phyloP scores from a whole-genome alignment of 2,329 filamentous ascomycete species.

The Alternaria conjuncta region DNA sequence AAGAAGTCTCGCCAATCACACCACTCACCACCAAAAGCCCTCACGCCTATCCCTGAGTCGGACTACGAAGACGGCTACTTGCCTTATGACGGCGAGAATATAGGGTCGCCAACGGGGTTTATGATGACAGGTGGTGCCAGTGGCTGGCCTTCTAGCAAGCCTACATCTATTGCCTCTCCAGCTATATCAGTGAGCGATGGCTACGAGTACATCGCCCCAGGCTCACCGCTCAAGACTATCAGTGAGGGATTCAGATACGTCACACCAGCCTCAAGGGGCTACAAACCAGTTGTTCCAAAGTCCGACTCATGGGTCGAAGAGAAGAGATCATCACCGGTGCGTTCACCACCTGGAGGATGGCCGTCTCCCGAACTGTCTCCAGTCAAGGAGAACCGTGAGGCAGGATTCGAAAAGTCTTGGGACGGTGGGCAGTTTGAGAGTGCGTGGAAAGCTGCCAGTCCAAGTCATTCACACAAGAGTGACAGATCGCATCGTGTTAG shows the following conservation, averaged over 20 bases:
- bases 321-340: constrained; percentile 1
- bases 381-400: not conserved
- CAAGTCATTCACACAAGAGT: not conserved
- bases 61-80: constrained; percentile 14
- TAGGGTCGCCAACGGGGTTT: constrained; percentile 25
- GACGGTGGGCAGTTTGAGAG: not conserved
- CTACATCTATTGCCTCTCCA: not conserved
- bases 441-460: not conserved
- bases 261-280: not conserved
- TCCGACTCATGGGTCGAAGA: not conserved
- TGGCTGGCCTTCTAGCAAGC: constrained; percentile 16
- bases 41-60: constrained; percentile 18
- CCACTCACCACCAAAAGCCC: not conserved
- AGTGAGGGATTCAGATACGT: constrained; percentile 1
- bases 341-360: constrained; percentile 15
- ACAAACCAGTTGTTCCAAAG: not conserved
- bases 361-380: constrained; percentile 15
- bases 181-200: not conserved
- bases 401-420: not conserved
- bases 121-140: constrained; percentile 29
- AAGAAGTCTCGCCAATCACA: not conserved
- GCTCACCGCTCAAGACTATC: not conserved
- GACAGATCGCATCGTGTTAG: not conserved
- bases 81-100: not conserved
- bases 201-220: not conserved